Percentiles rank a stretch among this genome's conserved stretches.
Evolutionary conservation across 1,284 basidiomycete species (phyloP).

Genomic region (Apiotrichum gracile): DNA sequence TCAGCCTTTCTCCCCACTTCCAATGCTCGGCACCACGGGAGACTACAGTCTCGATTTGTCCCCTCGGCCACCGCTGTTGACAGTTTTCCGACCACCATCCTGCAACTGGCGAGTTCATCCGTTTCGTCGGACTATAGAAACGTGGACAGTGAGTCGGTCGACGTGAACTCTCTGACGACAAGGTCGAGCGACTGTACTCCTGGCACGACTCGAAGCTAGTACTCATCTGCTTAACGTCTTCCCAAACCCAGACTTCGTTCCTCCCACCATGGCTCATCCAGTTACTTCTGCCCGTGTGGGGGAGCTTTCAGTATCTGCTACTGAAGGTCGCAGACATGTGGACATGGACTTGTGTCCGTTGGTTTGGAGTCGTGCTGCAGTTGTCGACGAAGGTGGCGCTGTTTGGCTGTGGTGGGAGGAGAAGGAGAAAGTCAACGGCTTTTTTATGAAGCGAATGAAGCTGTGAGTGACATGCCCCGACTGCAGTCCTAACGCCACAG

Average conservation of each 20-base stretch:
- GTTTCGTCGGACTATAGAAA: not conserved
- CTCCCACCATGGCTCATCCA: conserved; percentile 3
- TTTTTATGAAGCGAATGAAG: not conserved
- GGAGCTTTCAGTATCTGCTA: conserved; percentile 6
- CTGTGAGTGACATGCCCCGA: conserved; percentile 13
- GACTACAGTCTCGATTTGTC: conserved; percentile 8
- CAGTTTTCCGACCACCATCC: not conserved
- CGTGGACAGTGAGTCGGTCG: not conserved
- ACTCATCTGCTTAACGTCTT: conserved; percentile 22
- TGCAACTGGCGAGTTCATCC: conserved; percentile 4
- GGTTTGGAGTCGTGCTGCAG: conserved; percentile 19
- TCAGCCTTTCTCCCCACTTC: conserved; percentile 23
- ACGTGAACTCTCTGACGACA: not conserved
- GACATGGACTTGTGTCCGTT: conserved; percentile 30
- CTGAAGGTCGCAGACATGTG: conserved; percentile 25
- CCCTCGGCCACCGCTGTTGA: conserved; percentile 10
- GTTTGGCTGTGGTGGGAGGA: conserved; percentile 38
- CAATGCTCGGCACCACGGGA: conserved; percentile 3
- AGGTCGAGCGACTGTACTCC: conserved; percentile 24
- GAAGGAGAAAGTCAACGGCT: conserved; percentile 13
- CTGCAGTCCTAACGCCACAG: conserved; percentile 5
- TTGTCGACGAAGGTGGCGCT: conserved; percentile 37
- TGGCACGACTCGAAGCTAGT: conserved; percentile 20
- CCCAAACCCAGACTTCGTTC: conserved; percentile 19
- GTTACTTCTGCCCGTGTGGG: conserved; percentile 8